phyloP scores from a whole-genome alignment of 345 rosid genomes.

The Acer campestre region DNA sequence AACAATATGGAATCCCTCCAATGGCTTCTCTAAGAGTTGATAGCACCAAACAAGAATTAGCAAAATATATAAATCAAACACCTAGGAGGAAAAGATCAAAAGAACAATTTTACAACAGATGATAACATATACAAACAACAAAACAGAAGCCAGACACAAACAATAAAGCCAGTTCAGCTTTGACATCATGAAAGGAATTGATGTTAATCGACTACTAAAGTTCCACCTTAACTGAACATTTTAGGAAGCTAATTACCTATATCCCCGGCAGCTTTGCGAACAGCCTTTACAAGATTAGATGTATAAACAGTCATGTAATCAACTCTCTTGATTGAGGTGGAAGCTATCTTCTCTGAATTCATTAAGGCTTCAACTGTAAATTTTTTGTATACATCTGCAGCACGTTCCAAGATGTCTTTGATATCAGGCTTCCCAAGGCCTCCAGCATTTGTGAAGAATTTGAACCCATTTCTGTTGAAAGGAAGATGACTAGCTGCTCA shows the following conservation, averaged over 20 bases:
- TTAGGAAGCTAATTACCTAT: constrained; percentile 58
- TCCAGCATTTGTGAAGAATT: constrained; percentile 91
- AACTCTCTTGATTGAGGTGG: constrained; percentile 54
- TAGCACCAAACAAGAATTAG: constrained; percentile 31
- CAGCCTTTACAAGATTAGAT: constrained; percentile 84
- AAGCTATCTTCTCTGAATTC: constrained; percentile 38
- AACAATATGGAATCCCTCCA: constrained; percentile 94
- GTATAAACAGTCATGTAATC: constrained; percentile 91
- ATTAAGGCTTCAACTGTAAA: constrained; percentile 42
- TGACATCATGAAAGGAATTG: background rate
- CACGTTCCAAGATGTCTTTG: constrained; percentile 80
- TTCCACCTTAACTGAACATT: constrained; percentile 12
- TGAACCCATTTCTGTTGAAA: constrained; percentile 95
- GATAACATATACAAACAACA: background rate
- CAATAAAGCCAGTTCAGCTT: background rate
- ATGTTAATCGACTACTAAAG: background rate
- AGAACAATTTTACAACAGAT: constrained; percentile 2
- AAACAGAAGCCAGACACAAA: constrained; percentile 6
- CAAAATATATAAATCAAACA: constrained; percentile 16
- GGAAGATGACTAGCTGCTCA: constrained; percentile 98
- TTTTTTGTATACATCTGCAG: constrained; percentile 71
- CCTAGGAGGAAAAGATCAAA: constrained; percentile 7
- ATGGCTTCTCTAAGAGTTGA: constrained; percentile 74
- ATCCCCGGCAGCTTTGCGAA: constrained; percentile 82
- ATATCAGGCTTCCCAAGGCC: constrained; percentile 94